These are phyloP conservation scores for Sphagnurus paluster DNA, from an alignment of 1,284 basidiomycete species.

Conservation along the genomic window DNA sequence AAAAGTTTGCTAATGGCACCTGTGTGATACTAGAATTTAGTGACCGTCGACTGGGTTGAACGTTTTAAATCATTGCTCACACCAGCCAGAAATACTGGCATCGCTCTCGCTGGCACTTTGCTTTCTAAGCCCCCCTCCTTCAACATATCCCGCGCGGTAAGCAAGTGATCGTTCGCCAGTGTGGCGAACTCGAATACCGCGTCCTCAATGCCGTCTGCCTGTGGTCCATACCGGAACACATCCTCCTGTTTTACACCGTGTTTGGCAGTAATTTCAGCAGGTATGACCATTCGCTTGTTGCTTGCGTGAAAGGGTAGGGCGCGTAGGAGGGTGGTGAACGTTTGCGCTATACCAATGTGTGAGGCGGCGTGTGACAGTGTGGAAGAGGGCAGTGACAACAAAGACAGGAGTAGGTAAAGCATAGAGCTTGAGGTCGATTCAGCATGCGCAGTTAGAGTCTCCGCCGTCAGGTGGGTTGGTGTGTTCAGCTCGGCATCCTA, in stretches of 20 bases:
- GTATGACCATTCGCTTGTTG: constrained; percentile 77
- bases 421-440: constrained; percentile 81
- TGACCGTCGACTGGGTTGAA: constrained; percentile 2
- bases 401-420: constrained; percentile 76
- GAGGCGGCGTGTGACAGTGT: constrained; percentile 78
- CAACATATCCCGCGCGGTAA: constrained; percentile 81
- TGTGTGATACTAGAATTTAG: constrained; percentile 28
- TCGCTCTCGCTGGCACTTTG: constrained; percentile 61
- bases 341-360: constrained; percentile 74
- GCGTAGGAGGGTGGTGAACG: constrained; percentile 72
- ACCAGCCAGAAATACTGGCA: constrained; percentile 79
- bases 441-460: constrained; percentile 70
- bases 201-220: constrained; percentile 64
- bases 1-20: constrained; percentile 76
- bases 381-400: constrained; percentile 65
- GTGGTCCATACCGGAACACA: constrained; percentile 71
- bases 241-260: constrained; percentile 87
- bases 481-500: constrained; percentile 77
- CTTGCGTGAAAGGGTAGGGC: constrained; percentile 76
- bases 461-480: constrained; percentile 69
- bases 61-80: constrained; percentile 47
- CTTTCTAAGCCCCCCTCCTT: constrained; percentile 52
- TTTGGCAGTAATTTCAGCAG: constrained; percentile 80
- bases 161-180: constrained; percentile 87
- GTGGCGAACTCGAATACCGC: constrained; percentile 91